Evolutionary conservation across 2,329 filamentous ascomycete species (phyloP).

Genomic region (Sporothrix sp.): DNA sequence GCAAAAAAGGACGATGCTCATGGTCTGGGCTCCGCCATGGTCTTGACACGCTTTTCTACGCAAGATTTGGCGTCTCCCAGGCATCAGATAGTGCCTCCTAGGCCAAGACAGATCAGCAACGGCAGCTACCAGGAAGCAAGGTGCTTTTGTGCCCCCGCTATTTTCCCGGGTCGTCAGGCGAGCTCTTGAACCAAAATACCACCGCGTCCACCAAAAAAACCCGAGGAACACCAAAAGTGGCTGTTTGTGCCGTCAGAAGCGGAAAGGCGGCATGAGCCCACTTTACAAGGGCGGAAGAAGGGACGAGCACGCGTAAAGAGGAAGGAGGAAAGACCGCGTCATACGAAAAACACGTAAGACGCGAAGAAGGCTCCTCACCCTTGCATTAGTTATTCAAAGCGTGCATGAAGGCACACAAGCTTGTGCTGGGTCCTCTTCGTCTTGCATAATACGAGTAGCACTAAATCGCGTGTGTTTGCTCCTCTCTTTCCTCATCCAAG

Average conservation of each 20-base stretch:
- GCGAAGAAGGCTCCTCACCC: slow-evolving; percentile 9
- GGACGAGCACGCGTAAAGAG: not conserved
- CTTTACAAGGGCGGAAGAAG: not conserved
- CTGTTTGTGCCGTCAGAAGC: not conserved
- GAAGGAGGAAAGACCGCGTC: slow-evolving; percentile 1
- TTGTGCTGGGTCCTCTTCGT: slow-evolving; percentile 7
- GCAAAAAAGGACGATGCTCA: not conserved
- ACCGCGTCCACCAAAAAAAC: not conserved
- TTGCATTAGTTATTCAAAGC: slow-evolving; percentile 14
- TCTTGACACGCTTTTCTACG: not conserved
- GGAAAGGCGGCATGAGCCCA: not conserved
- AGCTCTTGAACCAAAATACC: not conserved
- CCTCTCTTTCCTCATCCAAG: not conserved
- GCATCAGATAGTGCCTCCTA: not conserved
- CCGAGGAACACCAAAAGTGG: not conserved
- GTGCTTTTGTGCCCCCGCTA: not conserved
- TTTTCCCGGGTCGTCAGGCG: not conserved
- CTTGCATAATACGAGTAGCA: slow-evolving; percentile 10
- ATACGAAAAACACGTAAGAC: slow-evolving; percentile 7
- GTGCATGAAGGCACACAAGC: slow-evolving; percentile 9
- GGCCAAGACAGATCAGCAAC: slow-evolving; percentile 2
- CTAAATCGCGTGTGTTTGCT: slow-evolving; percentile 1
- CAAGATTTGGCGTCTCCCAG: not conserved
- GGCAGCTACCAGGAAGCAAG: not conserved
- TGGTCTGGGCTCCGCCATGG: no score